Base-by-base conservation (phyloP, 345 rosid species). In the Punica granatum region DNA sequence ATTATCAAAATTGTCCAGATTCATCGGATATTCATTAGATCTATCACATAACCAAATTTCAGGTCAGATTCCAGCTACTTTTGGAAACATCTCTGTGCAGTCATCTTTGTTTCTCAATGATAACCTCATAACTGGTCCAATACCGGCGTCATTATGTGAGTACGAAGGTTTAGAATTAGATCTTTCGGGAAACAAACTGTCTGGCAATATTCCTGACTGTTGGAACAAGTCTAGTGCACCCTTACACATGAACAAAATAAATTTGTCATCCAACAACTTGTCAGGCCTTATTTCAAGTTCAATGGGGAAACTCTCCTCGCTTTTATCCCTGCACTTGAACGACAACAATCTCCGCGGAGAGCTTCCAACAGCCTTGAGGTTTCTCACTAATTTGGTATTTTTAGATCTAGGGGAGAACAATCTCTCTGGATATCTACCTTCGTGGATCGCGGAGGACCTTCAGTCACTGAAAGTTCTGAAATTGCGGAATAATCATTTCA, bases 331-430 rank as follows among this genome's bases (percentile, higher is more conserved):
- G 61, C 66, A 19, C 16, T 10, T 59, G 33, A 28, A 39, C 4
- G 36, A 65, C 39, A 74, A 35, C 32, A 65, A 42, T 26, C 33
- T 69, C 35, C 48, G 32, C 26, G 73, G 73, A 16, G 67, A 69
- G 21, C 43, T 65, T 23, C 73, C 77, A 42, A 5, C 16, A 19
- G 65, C 70, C 46, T 60, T 73, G 37, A 10, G 63, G n/a, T 21
- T 63, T 18, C 59, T 68, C 28, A 15, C 16, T 35, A 0, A 5
- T 3, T 48, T 72, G 64, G 15, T 10, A 35, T 21, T 66, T 7
- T 15, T 76, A 43, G 79, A 72, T 56, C 67, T 76, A 10, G 63
- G 64, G 32, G 58, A 61, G 11, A 76, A 76, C 21, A 65, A 6
- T 15, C 48, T 76, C 12, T 68, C 56, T 1, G 74, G 81, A 61